Evolutionary conservation across 225 moss, liverwort and hornwort species (phyloP).

Genomic region (Takakia lepidozioides): DNA sequence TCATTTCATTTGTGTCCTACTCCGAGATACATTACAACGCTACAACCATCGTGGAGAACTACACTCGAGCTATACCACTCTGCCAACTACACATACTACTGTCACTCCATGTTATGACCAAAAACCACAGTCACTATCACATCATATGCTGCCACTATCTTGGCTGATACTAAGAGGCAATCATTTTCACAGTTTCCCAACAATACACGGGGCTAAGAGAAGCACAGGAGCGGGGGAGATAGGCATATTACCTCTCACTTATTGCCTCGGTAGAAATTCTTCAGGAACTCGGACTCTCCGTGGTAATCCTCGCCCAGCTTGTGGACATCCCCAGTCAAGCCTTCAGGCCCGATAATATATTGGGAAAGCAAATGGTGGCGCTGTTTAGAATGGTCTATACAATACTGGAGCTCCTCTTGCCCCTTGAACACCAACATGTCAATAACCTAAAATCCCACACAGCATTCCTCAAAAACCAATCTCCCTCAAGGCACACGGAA

Average conservation of each 20-base stretch:
- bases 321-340: conserved; percentile 45
- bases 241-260: conserved; percentile 10
- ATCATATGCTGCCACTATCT: no score
- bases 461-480: background rate
- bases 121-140: no score
- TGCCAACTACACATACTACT: no score
- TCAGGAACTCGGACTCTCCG: conserved; percentile 89
- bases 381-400: conserved; percentile 89
- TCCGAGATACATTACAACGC: no score
- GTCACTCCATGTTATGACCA: no score
- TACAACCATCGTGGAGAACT: no score
- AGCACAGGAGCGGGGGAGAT: no score
- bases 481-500: background rate
- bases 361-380: conserved; percentile 85
- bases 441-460: conserved; percentile 46
- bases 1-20: no score
- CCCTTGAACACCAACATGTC: conserved; percentile 98
- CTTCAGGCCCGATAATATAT: conserved; percentile 66
- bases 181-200: no score
- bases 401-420: conserved; percentile 81
- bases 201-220: no score
- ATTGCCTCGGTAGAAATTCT: conserved; percentile 82
- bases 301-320: conserved; percentile 70
- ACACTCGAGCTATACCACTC: no score
- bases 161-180: no score